Percentiles rank a stretch among this genome's conserved stretches.
Conservation (phyloP, 1,284 basidiomycete genomes). For the Phlebopus sp. region DNA sequence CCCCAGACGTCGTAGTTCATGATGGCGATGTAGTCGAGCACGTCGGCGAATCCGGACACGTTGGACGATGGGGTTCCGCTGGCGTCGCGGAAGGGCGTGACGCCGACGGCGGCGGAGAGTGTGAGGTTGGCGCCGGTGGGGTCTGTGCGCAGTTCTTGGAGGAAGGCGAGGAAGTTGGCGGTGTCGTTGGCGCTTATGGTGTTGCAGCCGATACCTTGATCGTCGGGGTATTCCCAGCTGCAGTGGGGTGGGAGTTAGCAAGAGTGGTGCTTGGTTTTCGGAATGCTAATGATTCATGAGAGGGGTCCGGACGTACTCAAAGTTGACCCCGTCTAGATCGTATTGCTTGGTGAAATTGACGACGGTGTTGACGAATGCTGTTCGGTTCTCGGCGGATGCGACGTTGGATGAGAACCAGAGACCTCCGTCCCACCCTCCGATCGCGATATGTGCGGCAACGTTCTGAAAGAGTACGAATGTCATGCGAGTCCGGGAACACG, state of each 20-base stretch:
- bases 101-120: slow-evolving; percentile 57
- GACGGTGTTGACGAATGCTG: slow-evolving; percentile 68
- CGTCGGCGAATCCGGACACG: slow-evolving; percentile 40
- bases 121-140: slow-evolving; percentile 41
- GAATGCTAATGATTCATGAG: no score
- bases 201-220: slow-evolving; percentile 46
- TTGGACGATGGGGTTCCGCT: slow-evolving; percentile 52
- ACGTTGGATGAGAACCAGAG: slow-evolving; percentile 71
- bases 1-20: slow-evolving; percentile 79
- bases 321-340: slow-evolving; percentile 25
- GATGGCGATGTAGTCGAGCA: slow-evolving; percentile 64
- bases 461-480: slow-evolving; percentile 36
- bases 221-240: slow-evolving; percentile 55
- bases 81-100: slow-evolving; percentile 53
- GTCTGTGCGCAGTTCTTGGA: slow-evolving; percentile 43
- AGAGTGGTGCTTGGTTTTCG: no score
- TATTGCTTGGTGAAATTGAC: slow-evolving; percentile 56
- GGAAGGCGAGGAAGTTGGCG: slow-evolving; percentile 43
- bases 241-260: no score
- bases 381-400: slow-evolving; percentile 53
- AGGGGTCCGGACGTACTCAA: slow-evolving; percentile 28
- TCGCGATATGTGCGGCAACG: slow-evolving; percentile 67
- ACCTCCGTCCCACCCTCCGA: slow-evolving; percentile 83
- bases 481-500: neutral
- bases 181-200: slow-evolving; percentile 42